A percentile compares a stretch with the other conserved stretches of the same genome.
These are phyloP conservation scores for Pistacia integerrima DNA, from an alignment of 345 rosid species.

Conservation along the genomic window DNA sequence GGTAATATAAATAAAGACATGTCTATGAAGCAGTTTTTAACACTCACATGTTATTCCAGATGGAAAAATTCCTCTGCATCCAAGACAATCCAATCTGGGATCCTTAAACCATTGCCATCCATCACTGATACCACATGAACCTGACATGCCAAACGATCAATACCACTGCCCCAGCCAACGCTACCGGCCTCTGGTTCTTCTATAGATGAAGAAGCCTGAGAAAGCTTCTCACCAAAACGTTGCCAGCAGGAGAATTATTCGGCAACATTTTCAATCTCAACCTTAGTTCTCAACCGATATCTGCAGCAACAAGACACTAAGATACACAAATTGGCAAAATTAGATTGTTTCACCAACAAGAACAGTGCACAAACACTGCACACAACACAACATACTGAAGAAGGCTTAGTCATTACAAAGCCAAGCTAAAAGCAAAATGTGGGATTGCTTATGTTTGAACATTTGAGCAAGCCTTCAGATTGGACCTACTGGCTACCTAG, in stretches of 20 bases:
- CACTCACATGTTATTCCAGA: constrained; percentile 59
- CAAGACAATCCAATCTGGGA: constrained; percentile 83
- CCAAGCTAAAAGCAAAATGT: background rate
- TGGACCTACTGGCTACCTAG: no score
- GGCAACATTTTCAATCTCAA: no score
- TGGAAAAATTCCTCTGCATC: constrained; percentile 76
- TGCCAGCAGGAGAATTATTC: constrained; percentile 87
- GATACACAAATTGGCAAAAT: constrained; percentile 3
- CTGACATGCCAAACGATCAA: constrained; percentile 52
- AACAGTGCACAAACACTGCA: background rate
- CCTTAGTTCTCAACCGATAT: constrained; percentile 85
- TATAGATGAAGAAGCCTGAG: constrained; percentile 31
- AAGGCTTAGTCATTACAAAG: background rate
- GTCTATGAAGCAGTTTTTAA: background rate
- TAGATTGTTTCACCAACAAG: background rate
- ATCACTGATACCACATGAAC: constrained; percentile 53
- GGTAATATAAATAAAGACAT: background rate
- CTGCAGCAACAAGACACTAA: constrained; percentile 40
- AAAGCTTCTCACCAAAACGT: constrained; percentile 52
- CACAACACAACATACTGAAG: background rate
- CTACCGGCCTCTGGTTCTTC: constrained; percentile 73
- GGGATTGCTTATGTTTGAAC: no score
- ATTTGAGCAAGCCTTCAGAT: no score
- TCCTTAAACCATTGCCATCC: constrained; percentile 93
- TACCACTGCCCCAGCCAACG: constrained; percentile 68